Base-by-base conservation (phyloP, 2,329 filamentous ascomycete species). In the Phaeosphaeriaceae sp. region DNA sequence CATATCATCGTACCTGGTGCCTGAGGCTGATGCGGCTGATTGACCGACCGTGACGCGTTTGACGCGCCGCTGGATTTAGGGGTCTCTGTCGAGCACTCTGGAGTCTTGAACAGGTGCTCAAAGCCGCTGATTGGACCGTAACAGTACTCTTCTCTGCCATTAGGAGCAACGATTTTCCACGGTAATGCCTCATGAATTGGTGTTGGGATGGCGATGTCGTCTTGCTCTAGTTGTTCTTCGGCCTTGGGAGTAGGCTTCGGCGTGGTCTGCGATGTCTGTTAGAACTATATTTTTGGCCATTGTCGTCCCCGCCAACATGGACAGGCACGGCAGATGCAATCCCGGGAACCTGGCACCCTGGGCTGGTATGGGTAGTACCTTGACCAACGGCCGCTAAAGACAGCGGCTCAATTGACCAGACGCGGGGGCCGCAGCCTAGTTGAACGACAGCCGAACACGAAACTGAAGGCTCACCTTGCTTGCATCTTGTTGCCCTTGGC, bases 51-150 rank as follows among this genome's bases (percentile, higher is more conserved):
- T 4, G 36, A 27, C 27, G 47, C 47, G 25, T n/a, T 6, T 2
- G 25, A 22, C 22, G 50, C 17, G 15, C 15, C 1, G 17, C 24
- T 15, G 9, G 25, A 31, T 25, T 24, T 56, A 20, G 51, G 48
- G 17, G 44, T 24, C 40, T 48, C 24, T 46, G 56, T 42, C 2
- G 47, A 33, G 21, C 27, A n/a, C 2, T 42, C 53, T 17, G 50
- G 33, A 2, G 58, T 53, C 24, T 51, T 60, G 47, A 69, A 69
- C 7, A 71, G 49, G 25, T 73, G 68, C 45, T 72, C 70, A 36
- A 70, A 71, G 36, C 70, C 70, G 7, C 57, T 54, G 11, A 73
- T 58, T 4, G 70, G 69, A 36, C 54, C 52, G 49, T 66, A 68
- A 22, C 66, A 59, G 36, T 63, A 58, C 40, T 61, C 56, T n/a